Conservation (phyloP, 2,329 filamentous ascomycete species). For the Alternaria infectoria region DNA sequence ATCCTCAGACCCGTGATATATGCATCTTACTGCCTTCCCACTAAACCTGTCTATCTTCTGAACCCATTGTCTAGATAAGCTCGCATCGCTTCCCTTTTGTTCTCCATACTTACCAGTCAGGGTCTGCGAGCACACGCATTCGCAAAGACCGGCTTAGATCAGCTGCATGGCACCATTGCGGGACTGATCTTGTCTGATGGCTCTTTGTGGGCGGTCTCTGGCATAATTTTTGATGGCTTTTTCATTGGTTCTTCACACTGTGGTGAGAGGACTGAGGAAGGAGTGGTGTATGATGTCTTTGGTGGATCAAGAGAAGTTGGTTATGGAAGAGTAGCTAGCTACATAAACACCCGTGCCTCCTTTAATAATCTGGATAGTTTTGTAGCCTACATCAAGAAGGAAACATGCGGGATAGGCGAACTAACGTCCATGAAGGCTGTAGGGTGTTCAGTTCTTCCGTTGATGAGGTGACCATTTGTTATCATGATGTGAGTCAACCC, state of each 20-base stretch:
- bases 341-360: too few relatives aligned
- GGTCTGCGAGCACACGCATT: conserved; percentile 14
- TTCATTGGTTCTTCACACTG: background rate
- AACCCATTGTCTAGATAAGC: background rate
- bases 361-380: too few relatives aligned
- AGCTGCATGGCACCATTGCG: conserved; percentile 12
- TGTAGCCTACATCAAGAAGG: too few relatives aligned
- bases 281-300: background rate
- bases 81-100: background rate
- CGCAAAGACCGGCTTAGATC: conserved; percentile 8
- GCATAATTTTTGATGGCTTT: conserved; percentile 15
- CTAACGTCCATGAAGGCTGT: too few relatives aligned
- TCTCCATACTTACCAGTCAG: conserved; percentile 12
- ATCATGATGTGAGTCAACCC: background rate
- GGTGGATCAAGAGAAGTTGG: too few relatives aligned
- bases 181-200: conserved; percentile 12
- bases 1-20: background rate
- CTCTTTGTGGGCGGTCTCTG: conserved; percentile 8
- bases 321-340: too few relatives aligned
- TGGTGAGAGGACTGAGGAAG: conserved; percentile 4
- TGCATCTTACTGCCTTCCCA: background rate
- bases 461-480: too few relatives aligned
- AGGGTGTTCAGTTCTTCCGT: too few relatives aligned
- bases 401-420: too few relatives aligned
- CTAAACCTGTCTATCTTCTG: background rate